phyloP scores from a whole-genome alignment of 805 yeast species.

The Yamadazyma sp. region DNA sequence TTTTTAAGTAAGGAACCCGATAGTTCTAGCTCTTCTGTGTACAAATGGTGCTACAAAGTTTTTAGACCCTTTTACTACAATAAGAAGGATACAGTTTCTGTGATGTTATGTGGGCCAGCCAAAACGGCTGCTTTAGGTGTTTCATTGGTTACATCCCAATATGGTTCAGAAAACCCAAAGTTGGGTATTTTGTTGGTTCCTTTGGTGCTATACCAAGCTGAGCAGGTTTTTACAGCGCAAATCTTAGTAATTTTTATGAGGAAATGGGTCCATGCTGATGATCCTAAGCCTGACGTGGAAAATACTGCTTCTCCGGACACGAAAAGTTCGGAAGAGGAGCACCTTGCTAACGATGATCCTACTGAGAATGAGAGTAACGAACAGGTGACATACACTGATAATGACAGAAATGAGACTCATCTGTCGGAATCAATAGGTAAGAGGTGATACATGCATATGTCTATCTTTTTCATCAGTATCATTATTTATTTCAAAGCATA shows the following conservation, averaged over 20 bases:
- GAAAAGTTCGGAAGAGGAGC: background rate
- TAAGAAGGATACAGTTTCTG: conserved; percentile 69
- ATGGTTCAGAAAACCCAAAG: conserved; percentile 59
- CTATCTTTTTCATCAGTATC: too few relatives aligned
- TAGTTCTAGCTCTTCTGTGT: conserved; percentile 42
- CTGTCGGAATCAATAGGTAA: conserved; percentile 1
- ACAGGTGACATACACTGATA: background rate
- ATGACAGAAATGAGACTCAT: conserved; percentile 1
- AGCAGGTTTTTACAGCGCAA: conserved; percentile 83
- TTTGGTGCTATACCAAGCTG: conserved; percentile 81
- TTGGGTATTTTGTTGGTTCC: conserved; percentile 78
- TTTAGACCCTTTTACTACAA: conserved; percentile 69
- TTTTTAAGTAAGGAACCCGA: conserved; percentile 50
- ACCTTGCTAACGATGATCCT: background rate
- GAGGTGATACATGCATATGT: too few relatives aligned
- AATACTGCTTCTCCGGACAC: too few relatives aligned
- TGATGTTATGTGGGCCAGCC: conserved; percentile 89
- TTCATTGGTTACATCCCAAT: conserved; percentile 75
- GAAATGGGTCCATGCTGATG: conserved; percentile 59
- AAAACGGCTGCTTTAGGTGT: conserved; percentile 93
- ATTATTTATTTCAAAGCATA: too few relatives aligned
- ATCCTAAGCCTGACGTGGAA: conserved; percentile 17
- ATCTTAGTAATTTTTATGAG: conserved; percentile 64
- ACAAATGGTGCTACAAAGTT: conserved; percentile 44
- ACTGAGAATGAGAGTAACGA: background rate